Evolutionary conservation across 2,329 filamentous ascomycete species (phyloP), one percentile per base, ranked within the genome.

Genomic region (Fusarium tjaetaba): DNA sequence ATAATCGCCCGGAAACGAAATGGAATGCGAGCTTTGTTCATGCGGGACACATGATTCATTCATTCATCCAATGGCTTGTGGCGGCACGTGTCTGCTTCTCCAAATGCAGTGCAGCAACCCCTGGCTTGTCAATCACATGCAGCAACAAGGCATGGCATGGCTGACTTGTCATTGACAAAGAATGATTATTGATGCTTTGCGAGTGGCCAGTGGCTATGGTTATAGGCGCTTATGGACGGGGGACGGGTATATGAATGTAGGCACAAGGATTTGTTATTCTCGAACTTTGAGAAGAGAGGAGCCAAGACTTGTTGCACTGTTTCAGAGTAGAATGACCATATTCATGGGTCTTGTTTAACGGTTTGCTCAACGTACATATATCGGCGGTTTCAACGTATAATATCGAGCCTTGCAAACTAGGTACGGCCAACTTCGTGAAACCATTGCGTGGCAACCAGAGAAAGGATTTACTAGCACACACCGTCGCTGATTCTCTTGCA

Each of bases 21-120:
- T 48, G 71, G 61, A 71, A 73, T 73, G 71, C 28, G 46, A 43
- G 43, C 68, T 56, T 71, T 68, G 67, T 48, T 59, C 11, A 43
- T 71, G 26, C 45, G 26, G 51, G 46, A 56, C 71, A 71, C 71
- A 73, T 73, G 71, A 73, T 71, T 67, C 53, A 73, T 71, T 67
- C 53, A 73, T 74, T 67, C 49, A 68, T 38, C 36, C 36, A 38
- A 38, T 65, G 65, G 56, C 48, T 70, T 52, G 46, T 39, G 43
- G 46, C 51, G 49, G 71, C 71, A 73, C 71, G 71, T 73, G 71
- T 66, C 41, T 62, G 28, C 5, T 39, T 45, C 51, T 51, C 51
- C 39, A 42, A 68, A 53, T 38, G 52, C 45, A 39, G 11, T 11
- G 20, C 57, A 68, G 22, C 53, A 51, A 55, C 70, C 70, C 70